Percentiles rank a stretch among this genome's conserved stretches.
phyloP scores from a whole-genome alignment of 179 eudicot species.

The Silene vulgaris region DNA sequence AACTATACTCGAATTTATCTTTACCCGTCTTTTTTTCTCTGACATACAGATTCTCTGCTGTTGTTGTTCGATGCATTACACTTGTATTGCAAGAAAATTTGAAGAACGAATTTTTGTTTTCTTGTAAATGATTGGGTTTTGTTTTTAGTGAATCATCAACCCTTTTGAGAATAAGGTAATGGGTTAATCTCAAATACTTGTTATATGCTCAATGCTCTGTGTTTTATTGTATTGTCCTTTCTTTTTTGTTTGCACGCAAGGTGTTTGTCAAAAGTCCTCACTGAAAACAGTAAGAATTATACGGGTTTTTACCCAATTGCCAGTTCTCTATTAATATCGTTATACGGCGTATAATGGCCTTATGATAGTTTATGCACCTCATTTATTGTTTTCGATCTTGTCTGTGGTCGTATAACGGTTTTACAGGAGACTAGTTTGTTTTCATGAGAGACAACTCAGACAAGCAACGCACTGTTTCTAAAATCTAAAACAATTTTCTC shows the following conservation, averaged over 20 bases:
- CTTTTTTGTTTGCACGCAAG: neutral
- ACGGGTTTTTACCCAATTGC: constrained; percentile 19
- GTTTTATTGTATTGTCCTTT: neutral
- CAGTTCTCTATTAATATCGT: neutral
- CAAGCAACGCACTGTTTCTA: constrained; percentile 16
- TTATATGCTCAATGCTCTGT: neutral
- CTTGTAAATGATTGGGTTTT: neutral
- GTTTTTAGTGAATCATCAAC: neutral
- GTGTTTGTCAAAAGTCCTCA: constrained; percentile 7
- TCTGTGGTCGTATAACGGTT: neutral
- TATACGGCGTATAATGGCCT: neutral
- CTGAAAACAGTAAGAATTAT: constrained; percentile 18
- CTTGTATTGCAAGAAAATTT: constrained; percentile 1
- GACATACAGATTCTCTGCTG: neutral
- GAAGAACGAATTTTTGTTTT: no score
- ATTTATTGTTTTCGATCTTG: no score
- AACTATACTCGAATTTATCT: neutral
- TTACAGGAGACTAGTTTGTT: neutral
- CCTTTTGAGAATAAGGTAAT: constrained; percentile 8
- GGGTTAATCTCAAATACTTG: neutral
- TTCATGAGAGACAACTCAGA: no score
- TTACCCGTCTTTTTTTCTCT: neutral
- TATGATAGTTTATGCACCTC: neutral
- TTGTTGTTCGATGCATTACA: neutral
- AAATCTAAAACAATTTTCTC: constrained; percentile 6